Conservation (phyloP, 2,329 filamentous ascomycete species). For the Aspergillus puulaauensis region DNA sequence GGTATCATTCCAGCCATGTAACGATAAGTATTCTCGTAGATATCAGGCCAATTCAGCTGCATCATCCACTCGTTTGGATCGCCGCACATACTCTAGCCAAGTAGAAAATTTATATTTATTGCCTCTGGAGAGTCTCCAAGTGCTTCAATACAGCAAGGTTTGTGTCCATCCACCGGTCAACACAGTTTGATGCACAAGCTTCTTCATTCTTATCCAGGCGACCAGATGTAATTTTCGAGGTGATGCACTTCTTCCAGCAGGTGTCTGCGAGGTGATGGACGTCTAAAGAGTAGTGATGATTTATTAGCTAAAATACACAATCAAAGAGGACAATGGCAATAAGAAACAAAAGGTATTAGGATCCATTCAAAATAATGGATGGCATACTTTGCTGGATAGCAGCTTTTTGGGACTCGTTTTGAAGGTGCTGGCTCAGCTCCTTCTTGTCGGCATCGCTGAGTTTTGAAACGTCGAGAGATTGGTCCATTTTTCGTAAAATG, state of each 20-base stretch:
- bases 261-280: conserved; percentile 69
- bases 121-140: conserved; percentile 63
- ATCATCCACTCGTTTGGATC: neutral
- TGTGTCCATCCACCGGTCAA: conserved; percentile 89
- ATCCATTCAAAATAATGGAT: too few relatives aligned
- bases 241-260: conserved; percentile 95
- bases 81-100: neutral
- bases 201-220: conserved; percentile 77
- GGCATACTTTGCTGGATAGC: conserved; percentile 52
- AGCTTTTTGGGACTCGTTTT: conserved; percentile 81
- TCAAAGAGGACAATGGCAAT: neutral
- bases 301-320: neutral
- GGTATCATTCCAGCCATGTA: neutral
- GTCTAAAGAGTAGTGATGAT: neutral
- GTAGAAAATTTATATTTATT: conserved; percentile 20
- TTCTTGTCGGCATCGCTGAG: conserved; percentile 80
- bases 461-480: conserved; percentile 64
- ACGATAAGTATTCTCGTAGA: neutral
- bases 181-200: conserved; percentile 84
- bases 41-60: neutral
- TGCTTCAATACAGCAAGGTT: conserved; percentile 84
- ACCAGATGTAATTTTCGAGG: conserved; percentile 67
- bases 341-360: neutral
- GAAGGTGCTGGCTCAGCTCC: conserved; percentile 82
- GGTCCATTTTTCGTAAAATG: conserved; percentile 33